phyloP scores from a whole-genome alignment of 306 rosid species.

The Echinosophora koreensis region DNA sequence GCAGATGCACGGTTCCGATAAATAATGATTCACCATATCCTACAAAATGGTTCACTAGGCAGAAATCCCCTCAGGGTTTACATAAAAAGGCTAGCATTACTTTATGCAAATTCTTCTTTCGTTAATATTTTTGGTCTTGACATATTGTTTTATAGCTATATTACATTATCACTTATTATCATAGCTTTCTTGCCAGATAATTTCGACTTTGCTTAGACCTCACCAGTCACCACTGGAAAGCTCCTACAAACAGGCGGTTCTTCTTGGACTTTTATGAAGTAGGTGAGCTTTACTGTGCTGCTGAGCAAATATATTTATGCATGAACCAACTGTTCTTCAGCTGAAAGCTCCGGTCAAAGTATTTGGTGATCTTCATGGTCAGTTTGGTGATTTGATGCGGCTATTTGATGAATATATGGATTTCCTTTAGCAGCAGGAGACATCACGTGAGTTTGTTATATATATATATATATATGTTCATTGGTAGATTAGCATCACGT shows the following conservation, averaged over 20 bases:
- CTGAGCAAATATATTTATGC: slow-evolving; percentile 96
- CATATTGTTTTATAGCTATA: no score
- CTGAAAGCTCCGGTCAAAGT: slow-evolving; percentile 97
- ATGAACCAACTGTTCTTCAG: slow-evolving; percentile 96
- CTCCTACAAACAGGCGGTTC: slow-evolving; percentile 89
- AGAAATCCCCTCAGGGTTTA: slow-evolving; percentile 96
- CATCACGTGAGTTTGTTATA: slow-evolving; percentile 77
- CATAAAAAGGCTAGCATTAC: slow-evolving; percentile 82
- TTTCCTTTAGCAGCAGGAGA: slow-evolving; percentile 99
- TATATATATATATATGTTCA: slow-evolving; percentile 34
- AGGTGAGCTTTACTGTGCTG: slow-evolving; percentile 98
- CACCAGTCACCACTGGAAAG: slow-evolving; percentile 96
- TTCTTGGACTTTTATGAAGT: slow-evolving; percentile 99
- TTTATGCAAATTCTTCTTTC: slow-evolving; percentile 30
- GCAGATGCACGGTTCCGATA: slow-evolving; percentile 93
- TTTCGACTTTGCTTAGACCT: slow-evolving; percentile 86
- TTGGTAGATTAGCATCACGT: slow-evolving; percentile 29
- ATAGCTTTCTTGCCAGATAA: slow-evolving; percentile 66
- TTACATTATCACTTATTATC: slow-evolving; percentile 32
- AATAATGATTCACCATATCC: slow-evolving; percentile 81
- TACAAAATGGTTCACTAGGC: slow-evolving; percentile 84
- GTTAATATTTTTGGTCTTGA: no score
- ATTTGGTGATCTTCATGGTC: slow-evolving; percentile 99
- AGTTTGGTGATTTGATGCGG: slow-evolving; percentile 99
- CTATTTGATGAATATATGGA: slow-evolving; percentile 98